Evolutionary conservation across 106 monocot species (phyloP), one percentile per base, ranked within the genome.

Genomic region (Dendrobium chrysotoxum): DNA sequence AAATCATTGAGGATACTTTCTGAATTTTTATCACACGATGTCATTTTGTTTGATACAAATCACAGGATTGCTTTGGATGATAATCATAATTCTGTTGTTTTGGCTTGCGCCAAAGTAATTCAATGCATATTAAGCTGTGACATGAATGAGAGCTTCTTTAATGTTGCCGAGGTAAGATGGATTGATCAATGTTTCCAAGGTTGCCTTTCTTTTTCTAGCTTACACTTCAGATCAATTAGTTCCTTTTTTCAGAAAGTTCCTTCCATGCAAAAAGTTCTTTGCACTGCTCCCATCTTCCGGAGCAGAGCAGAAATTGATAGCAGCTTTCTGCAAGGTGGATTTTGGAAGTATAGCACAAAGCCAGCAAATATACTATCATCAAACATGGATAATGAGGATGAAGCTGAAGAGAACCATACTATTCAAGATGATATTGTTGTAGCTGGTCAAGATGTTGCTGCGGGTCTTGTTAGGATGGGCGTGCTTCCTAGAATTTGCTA

Each of bases 341-440:
- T 90, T 80, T 99, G 99, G 99, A 99, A 99, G 77, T 99, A 95
- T 83, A 99, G 81, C 75, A 86, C 93, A 84, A 99, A 99, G 64
- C 82, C 89, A 78, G 93, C 95, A 73, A 93, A 95, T 78, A 87
- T 99, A 47, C 75, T 91, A 18, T 91, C 83, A 76, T 83, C 76
- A 31, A 80, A 25, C 80, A 80, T 85, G 35, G 81, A 84, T 57
- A 53, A 81, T 58, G 85, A 82, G 31, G 86, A 87, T 65, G 87
- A 90, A 40, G 71, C 25, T 82, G 89, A 90, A 82, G 98, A 72
- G 57, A 79, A 88, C 17, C 82, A 75, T 81, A 99, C 95, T 61
- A 88, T 99, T 64, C 88, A 91, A 83, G 95, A 99, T 81, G 99
- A 99, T 80, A 77, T 99, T 78, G 82, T 86, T 84, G 88, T 99